Evolutionary conservation across 1,139 yeast species (phyloP).

Genomic region (Debaryomyces psychrophilus): DNA sequence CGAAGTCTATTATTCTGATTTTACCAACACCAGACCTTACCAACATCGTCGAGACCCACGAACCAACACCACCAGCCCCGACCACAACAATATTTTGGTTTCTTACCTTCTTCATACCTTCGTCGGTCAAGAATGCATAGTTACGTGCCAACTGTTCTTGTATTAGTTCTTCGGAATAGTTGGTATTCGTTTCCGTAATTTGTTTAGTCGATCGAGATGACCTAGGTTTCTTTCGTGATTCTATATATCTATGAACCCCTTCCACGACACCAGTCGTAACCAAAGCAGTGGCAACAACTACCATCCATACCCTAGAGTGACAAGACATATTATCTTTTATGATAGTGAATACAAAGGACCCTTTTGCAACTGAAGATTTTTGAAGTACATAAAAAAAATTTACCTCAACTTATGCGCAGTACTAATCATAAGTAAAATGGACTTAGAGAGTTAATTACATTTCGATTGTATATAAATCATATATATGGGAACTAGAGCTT

Average conservation of each 20-base stretch:
- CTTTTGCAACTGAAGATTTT: conserved; percentile 11
- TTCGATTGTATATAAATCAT: not conserved
- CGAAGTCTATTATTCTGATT: conserved; percentile 85
- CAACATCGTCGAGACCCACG: conserved; percentile 93
- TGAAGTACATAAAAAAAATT: conserved; percentile 1
- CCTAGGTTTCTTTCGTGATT: conserved; percentile 7
- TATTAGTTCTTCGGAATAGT: conserved; percentile 72
- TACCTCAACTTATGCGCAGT: conserved; percentile 6
- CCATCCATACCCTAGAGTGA: conserved; percentile 29
- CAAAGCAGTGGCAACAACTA: conserved; percentile 44
- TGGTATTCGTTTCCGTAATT: conserved; percentile 14
- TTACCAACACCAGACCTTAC: conserved; percentile 86
- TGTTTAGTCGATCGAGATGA: conserved; percentile 8
- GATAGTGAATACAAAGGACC: not conserved
- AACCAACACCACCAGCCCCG: conserved; percentile 99
- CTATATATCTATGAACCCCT: conserved; percentile 34
- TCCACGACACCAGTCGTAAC: conserved; percentile 44
- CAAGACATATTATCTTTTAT: conserved; percentile 7
- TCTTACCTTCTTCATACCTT: conserved; percentile 78
- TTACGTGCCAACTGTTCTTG: conserved; percentile 92
- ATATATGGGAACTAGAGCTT: conserved; percentile 25
- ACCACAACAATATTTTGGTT: conserved; percentile 79
- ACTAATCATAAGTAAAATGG: not conserved
- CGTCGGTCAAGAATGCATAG: conserved; percentile 85
- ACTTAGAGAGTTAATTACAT: not conserved